phyloP scores from a whole-genome alignment of 192 early-diverging fungal genomes.

The Chytriomyces hyalinus region DNA sequence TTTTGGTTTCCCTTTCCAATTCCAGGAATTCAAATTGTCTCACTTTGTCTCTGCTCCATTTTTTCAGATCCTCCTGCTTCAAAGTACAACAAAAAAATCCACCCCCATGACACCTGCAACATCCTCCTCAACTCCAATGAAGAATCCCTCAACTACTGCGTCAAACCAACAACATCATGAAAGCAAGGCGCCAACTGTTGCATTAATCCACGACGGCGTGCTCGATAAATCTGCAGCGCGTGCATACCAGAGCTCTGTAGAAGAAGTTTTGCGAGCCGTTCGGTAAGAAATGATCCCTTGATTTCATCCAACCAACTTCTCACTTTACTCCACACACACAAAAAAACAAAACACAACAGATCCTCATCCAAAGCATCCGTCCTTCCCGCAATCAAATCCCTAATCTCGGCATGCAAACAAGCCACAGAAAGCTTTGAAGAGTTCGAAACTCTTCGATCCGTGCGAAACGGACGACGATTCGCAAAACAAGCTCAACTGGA shows the following conservation, averaged over 20 bases:
- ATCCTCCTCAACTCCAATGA: background rate
- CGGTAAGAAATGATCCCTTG: background rate
- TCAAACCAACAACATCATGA: background rate
- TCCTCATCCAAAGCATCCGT: background rate
- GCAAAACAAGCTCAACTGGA: constrained; percentile 1
- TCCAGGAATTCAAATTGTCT: background rate
- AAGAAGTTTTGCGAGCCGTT: constrained; percentile 13
- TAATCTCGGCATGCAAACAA: constrained; percentile 18
- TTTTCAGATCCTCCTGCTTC: background rate
- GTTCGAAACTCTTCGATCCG: constrained; percentile 2
- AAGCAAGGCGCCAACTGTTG: background rate
- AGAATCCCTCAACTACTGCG: background rate
- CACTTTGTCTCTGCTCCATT: background rate
- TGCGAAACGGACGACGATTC: background rate
- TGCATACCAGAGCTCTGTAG: constrained; percentile 16
- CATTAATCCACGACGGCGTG: constrained; percentile 17
- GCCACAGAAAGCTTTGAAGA: constrained; percentile 28
- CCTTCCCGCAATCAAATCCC: constrained; percentile 15
- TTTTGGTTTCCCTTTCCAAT: background rate
- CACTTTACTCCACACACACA: background rate
- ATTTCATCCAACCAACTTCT: background rate
- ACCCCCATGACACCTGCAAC: background rate
- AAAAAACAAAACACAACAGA: background rate
- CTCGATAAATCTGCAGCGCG: constrained; percentile 10
- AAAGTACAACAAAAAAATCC: background rate